These are phyloP conservation scores for Hypoxylon rubiginosum DNA, from an alignment of 2,329 filamentous ascomycete species.

Conservation along the genomic window DNA sequence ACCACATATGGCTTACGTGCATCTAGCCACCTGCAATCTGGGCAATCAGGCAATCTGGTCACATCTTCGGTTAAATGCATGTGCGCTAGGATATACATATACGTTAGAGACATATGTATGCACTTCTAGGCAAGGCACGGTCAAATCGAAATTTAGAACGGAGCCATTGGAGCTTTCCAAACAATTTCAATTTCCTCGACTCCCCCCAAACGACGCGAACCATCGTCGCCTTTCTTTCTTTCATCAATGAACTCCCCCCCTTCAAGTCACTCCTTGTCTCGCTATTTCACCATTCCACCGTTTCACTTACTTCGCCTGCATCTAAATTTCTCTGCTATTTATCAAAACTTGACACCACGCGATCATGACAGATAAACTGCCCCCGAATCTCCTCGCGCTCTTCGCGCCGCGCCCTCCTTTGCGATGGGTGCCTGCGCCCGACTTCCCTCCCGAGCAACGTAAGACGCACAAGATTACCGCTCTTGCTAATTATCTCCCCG, in stretches of 20 bases:
- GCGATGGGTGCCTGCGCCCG: conserved; percentile 86
- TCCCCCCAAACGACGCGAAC: conserved; percentile 46
- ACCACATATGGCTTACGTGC: background rate
- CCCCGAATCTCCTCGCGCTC: conserved; percentile 90
- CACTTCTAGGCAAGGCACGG: conserved; percentile 6
- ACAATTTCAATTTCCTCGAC: conserved; percentile 43
- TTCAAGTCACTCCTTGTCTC: conserved; percentile 38
- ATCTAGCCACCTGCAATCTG: background rate
- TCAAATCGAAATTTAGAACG: conserved; percentile 22
- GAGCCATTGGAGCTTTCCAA: conserved; percentile 28
- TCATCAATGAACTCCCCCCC: conserved; percentile 30
- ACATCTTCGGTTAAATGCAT: background rate
- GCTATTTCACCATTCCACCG: conserved; percentile 3
- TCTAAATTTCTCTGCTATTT: conserved; percentile 9
- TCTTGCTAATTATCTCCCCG: conserved; percentile 80
- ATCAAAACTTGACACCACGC: conserved; percentile 16
- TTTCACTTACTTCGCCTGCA: background rate
- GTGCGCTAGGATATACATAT: background rate
- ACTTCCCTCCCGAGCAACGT: conserved; percentile 86
- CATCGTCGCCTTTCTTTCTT: conserved; percentile 30
- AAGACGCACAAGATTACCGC: conserved; percentile 80
- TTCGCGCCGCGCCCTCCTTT: conserved; percentile 95
- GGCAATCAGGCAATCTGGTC: no score
- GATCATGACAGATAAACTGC: conserved; percentile 95
- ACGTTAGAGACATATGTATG: background rate